A percentile compares a stretch with the other conserved stretches of the same genome.
Evolutionary conservation across 164 flowering plant genomes (phyloP).

Genomic region (Taxillus chinensis): DNA sequence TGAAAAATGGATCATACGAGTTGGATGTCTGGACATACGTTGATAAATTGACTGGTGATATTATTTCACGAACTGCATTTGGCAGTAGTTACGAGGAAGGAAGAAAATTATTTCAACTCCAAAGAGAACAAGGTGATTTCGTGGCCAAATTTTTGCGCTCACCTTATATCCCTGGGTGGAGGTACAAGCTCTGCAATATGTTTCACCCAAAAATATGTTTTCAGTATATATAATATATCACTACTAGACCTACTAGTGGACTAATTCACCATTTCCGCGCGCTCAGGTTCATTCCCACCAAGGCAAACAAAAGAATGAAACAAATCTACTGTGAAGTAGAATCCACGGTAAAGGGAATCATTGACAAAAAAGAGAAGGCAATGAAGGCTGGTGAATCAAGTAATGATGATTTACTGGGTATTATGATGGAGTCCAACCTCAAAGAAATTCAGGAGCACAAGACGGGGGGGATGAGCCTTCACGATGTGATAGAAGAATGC

Average conservation of each 20-base stretch:
- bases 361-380: background rate
- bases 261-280: background rate
- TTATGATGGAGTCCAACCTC: background rate
- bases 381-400: background rate
- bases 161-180: conserved; percentile 31
- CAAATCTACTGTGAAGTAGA: background rate
- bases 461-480: background rate
- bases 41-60: conserved; percentile 26
- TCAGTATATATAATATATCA: too few relatives aligned
- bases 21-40: conserved; percentile 26
- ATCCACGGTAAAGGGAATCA: background rate
- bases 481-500: conserved; percentile 19
- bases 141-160: conserved; percentile 8
- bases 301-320: background rate
- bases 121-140: conserved; percentile 19
- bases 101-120: conserved; percentile 27
- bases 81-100: conserved; percentile 40
- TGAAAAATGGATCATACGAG: conserved; percentile 12
- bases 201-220: too few relatives aligned
- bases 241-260: too few relatives aligned
- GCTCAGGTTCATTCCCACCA: background rate
- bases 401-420: background rate
- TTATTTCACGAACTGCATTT: conserved; percentile 37
- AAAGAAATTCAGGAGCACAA: background rate
- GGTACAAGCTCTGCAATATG: conserved; percentile 12